Base-by-base conservation (phyloP, 805 yeast genomes). In the Metschnikowia proteae region DNA sequence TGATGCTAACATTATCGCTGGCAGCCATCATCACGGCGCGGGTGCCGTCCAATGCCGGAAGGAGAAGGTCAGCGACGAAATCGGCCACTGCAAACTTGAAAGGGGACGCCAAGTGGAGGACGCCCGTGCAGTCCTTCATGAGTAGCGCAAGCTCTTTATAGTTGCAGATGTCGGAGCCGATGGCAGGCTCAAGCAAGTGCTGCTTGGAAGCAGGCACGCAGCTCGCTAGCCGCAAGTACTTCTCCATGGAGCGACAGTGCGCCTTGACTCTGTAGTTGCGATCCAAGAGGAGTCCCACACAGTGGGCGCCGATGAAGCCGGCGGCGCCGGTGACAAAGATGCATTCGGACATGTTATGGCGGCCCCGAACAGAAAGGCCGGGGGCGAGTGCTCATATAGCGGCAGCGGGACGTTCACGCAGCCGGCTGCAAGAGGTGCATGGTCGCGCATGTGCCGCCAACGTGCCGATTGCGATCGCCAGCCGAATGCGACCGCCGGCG, bases 61-160 rank as follows among this genome's bases (percentile, higher is more conserved):
- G 68, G 51, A 81, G 64, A 43, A 81, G 65, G 26, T 77, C 82
- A 38, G 73, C 73, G 49, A 74, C 82, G 38, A 76, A 67, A 48
- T 72, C 67, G n/a, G 68, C 61, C 23, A 68, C 63, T 3, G 72
- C 68, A 58, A 72, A 76, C 26, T 71, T 67, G 59, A 76, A 76
- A 17, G 86, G 85, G 13, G 83, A 75, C 6, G 86, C 86, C 26
- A 82, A 73, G 61, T 82, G 87, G 32, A 81, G 54, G 13, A 45
- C 41, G 1, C 39, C 52, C 13, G 43, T 41, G 34, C 47, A 45
- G 5, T 25, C 47, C 25, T 33, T 17, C 45, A 48, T 37, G 23
- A 40, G 32, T 3, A 9, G 13, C 25, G 28, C 38, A 5, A 48
- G 22, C 17, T 38, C 44, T 2, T 11, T 31, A 5, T n/a, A 8